These are phyloP conservation scores for Myxozyma mucilagina DNA, from an alignment of 805 yeast species.

Conservation along the genomic window DNA sequence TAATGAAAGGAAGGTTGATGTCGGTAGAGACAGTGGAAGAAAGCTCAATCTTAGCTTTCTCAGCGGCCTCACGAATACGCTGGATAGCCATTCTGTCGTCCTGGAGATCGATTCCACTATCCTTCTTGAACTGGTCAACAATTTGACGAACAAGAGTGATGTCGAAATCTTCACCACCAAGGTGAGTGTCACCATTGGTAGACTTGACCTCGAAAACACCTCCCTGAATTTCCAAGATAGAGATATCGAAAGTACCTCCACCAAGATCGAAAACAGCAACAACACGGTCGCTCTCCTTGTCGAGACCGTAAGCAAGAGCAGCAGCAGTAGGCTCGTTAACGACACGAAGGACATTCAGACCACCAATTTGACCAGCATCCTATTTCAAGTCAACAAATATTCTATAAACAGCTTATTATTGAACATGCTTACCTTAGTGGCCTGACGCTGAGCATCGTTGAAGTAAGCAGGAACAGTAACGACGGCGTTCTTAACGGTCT, in stretches of 20 bases:
- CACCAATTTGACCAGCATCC: constrained; percentile 97
- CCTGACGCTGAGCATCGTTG: constrained; percentile 90
- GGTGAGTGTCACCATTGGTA: constrained; percentile 93
- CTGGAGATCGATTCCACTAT: constrained; percentile 63
- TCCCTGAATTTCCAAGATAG: constrained; percentile 92
- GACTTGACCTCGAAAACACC: constrained; percentile 98
- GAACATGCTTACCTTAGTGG: constrained; percentile 57
- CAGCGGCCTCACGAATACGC: constrained; percentile 85
- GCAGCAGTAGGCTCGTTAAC: constrained; percentile 93
- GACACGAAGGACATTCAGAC: constrained; percentile 84
- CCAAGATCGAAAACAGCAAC: constrained; percentile 97
- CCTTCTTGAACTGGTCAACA: constrained; percentile 74
- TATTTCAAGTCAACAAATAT: not conserved
- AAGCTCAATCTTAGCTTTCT: constrained; percentile 84
- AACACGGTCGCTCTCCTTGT: constrained; percentile 69
- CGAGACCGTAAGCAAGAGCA: constrained; percentile 92
- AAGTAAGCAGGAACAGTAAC: constrained; percentile 90
- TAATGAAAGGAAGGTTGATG: constrained; percentile 80
- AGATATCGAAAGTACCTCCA: constrained; percentile 98
- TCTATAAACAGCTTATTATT: not conserved
- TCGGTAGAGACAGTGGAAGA: constrained; percentile 71
- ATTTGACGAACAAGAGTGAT: constrained; percentile 83
- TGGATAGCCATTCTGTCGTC: constrained; percentile 76
- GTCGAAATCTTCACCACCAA: constrained; percentile 93
- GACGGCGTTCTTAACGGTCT: constrained; percentile 83